A percentile compares a stretch with the other conserved stretches of the same genome.
Evolutionary conservation across 352 stramenopile species (phyloP).

Genomic region (Globisporangium sylvaticum): DNA sequence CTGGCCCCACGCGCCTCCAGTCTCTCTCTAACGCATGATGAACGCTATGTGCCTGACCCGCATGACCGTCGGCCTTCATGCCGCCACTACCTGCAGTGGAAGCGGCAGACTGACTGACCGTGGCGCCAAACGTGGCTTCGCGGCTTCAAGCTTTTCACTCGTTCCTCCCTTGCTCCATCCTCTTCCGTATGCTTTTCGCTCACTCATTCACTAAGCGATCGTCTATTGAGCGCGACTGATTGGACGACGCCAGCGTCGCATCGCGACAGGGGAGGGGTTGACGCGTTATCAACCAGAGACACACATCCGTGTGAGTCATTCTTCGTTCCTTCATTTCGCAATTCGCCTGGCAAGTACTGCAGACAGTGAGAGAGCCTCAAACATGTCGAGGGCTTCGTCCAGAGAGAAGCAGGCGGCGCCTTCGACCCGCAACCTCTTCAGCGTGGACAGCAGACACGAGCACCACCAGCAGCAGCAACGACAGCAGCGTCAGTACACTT

Average conservation of each 20-base stretch:
- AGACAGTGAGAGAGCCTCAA: neutral
- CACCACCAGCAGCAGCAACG: neutral
- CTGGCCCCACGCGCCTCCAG: neutral
- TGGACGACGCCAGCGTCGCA: neutral
- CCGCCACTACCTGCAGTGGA: neutral
- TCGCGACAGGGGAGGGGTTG: neutral
- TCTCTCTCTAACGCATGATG: neutral
- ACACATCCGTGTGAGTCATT: neutral
- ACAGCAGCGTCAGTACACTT: neutral
- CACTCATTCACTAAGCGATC: neutral
- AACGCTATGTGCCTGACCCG: too few relatives aligned
- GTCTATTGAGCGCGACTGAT: neutral
- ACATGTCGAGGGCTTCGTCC: neutral
- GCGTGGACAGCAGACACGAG: slow-evolving; percentile 3
- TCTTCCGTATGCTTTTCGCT: neutral
- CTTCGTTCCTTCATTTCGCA: neutral
- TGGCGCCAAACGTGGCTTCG: neutral
- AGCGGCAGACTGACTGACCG: neutral
- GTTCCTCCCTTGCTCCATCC: neutral
- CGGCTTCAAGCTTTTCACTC: neutral
- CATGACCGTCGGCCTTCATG: too few relatives aligned
- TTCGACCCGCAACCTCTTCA: slow-evolving; percentile 7
- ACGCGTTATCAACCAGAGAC: neutral
- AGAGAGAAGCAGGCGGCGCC: neutral
- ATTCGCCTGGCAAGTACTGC: neutral